These are phyloP conservation scores for Aspergillus egyptiacus DNA, from an alignment of 495 filamentous ascomycete species.

Conservation along the genomic window DNA sequence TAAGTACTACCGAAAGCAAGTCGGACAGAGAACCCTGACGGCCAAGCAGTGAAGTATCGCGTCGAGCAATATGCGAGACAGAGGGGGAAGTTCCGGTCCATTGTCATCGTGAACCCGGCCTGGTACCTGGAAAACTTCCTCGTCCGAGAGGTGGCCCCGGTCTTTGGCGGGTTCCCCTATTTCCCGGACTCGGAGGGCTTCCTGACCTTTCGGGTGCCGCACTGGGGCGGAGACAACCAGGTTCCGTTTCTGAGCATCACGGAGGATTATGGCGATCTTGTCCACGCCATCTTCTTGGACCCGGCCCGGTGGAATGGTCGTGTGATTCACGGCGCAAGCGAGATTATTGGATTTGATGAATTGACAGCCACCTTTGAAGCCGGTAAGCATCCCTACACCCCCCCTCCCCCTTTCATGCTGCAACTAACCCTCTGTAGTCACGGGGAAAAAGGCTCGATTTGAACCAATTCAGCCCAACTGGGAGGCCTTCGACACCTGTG, in stretches of 20 bases:
- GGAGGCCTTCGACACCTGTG: neutral
- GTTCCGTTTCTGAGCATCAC: slow-evolving; percentile 24
- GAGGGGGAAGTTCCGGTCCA: slow-evolving; percentile 15
- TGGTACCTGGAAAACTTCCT: slow-evolving; percentile 30
- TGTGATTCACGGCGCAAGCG: slow-evolving; percentile 6
- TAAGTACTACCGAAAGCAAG: slow-evolving; percentile 7
- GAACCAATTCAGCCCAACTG: neutral
- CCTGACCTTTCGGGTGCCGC: slow-evolving; percentile 17
- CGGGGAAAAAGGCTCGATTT: neutral
- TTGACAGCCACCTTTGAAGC: neutral
- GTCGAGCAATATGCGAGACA: slow-evolving; percentile 22
- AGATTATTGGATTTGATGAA: neutral
- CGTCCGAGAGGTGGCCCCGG: slow-evolving; percentile 12
- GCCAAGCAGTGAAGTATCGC: slow-evolving; percentile 21
- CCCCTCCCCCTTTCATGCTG: no score
- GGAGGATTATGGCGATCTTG: slow-evolving; percentile 30
- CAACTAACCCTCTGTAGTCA: neutral
- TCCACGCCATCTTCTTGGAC: slow-evolving; percentile 30
- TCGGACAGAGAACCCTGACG: no score
- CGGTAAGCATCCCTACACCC: no score
- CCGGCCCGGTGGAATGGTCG: slow-evolving; percentile 12
- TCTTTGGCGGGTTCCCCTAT: slow-evolving; percentile 28
- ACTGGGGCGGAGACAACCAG: slow-evolving; percentile 26
- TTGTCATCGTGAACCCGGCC: slow-evolving; percentile 15
- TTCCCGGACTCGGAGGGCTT: slow-evolving; percentile 17